A percentile compares a stretch with the other conserved stretches of the same genome.
Conservation (phyloP, 2,329 filamentous ascomycete species). For the Knoxdaviesia capensis region DNA sequence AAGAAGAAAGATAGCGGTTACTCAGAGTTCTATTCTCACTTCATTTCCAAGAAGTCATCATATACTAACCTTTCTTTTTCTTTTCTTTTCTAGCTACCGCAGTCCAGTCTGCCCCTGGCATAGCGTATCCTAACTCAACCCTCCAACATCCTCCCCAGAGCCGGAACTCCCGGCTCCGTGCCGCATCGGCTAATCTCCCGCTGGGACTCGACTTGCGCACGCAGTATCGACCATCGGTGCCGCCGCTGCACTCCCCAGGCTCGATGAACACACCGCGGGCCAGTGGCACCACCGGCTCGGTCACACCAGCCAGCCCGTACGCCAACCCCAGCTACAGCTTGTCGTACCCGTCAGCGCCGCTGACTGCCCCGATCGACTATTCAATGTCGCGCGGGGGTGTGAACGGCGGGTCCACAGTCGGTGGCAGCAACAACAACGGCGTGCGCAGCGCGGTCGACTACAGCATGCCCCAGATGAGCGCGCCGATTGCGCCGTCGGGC, state of each 20-base stretch:
- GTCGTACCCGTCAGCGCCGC: constrained; percentile 31
- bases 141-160: constrained; percentile 22
- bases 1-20: background rate
- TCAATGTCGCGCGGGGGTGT: constrained; percentile 17
- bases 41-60: background rate
- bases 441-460: constrained; percentile 21
- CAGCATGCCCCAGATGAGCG: constrained; percentile 31
- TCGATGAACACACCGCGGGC: constrained; percentile 13
- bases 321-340: constrained; percentile 24
- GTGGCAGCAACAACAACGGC: constrained; percentile 14
- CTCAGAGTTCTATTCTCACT: background rate
- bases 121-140: constrained; percentile 25
- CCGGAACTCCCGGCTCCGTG: constrained; percentile 23
- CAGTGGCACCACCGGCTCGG: constrained; percentile 4
- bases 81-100: constrained; percentile 17
- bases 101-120: constrained; percentile 26
- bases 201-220: constrained; percentile 23
- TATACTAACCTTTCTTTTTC: background rate
- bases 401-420: too few relatives aligned
- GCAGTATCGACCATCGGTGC: constrained; percentile 19
- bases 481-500: constrained; percentile 29
- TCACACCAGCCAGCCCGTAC: constrained; percentile 7
- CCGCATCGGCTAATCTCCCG: constrained; percentile 26
- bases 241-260: constrained; percentile 11
- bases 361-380: constrained; percentile 33